Evolutionary conservation across 495 filamentous ascomycete genomes (phyloP), one percentile per base, ranked within the genome.

Genomic region (Hypoxylon lienhwacheense): DNA sequence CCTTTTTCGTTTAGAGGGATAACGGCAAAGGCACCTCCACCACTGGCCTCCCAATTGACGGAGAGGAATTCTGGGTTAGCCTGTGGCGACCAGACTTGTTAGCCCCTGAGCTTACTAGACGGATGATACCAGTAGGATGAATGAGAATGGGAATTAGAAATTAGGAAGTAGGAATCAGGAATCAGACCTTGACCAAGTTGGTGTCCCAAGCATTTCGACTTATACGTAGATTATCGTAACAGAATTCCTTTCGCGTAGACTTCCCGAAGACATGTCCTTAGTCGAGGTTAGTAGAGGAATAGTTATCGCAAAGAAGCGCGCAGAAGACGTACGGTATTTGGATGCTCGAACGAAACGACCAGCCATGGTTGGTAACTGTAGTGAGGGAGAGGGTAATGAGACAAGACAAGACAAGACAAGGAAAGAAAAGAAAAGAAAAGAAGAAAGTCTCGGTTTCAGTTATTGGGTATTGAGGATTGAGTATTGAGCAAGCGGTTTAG

Each of bases 201-300:
- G 89, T 96, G 73, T 98, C 93, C 92, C 93, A 98, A 44, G 95
- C 92, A 84, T 98, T 98, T 71, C 84, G 85, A 53, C 92, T 96
- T 70, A 98, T 87, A 59, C 79, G 82, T 62, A 97, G 79, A 70
- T 97, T 97, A 76, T 98, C 95, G 71, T 96, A 97, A 78, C 90
- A 96, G 34, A 76, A 77, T 73, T 92, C 91, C 83, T 95, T 96
- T 74, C 85, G 84, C 44, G 92, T 92, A 36, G 88, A 73, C 73
- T 90, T 90, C 67, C 93, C 93, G 77, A 96, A 98, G 76, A 98
- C 89, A 79, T 97, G 92, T 79, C 92, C 92, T 97, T 63, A 44
- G 40, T 47, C 32, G 19, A 53, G 31, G 71, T 64, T 52, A 56
- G 47, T 48, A 29, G 28, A 46, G 59, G 65, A 58, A 66, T 66